These are phyloP conservation scores for Arxiozyma bovina DNA, from an alignment of 1,139 yeast genomes.

Conservation along the genomic window DNA sequence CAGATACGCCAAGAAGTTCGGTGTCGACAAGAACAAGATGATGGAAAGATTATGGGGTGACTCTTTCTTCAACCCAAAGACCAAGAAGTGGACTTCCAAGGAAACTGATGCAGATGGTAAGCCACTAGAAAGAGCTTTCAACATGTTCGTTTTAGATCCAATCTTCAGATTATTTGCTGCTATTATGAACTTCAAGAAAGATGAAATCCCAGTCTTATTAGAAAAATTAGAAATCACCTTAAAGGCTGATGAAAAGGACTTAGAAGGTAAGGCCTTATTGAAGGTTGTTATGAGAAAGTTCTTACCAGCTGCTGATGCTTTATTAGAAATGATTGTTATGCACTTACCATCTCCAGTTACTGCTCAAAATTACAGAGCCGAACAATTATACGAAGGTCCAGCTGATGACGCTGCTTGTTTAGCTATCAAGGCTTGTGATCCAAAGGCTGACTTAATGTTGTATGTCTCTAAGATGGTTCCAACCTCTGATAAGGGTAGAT, in stretches of 20 bases:
- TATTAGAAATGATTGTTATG: constrained; percentile 96
- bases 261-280: constrained; percentile 96
- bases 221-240: constrained; percentile 86
- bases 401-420: constrained; percentile 82
- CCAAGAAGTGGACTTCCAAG: constrained; percentile 98
- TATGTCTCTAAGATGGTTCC: constrained; percentile 99
- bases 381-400: constrained; percentile 99
- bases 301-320: constrained; percentile 99
- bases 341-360: constrained; percentile 99
- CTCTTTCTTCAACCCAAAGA: constrained; percentile 99
- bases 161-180: constrained; percentile 94
- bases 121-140: constrained; percentile 97
- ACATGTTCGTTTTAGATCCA: constrained; percentile 98
- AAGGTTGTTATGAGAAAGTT: constrained; percentile 99
- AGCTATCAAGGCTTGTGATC: constrained; percentile 98
- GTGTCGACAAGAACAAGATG: constrained; percentile 97
- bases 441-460: constrained; percentile 95
- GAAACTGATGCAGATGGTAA: constrained; percentile 94
- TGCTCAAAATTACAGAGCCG: constrained; percentile 99
- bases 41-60: constrained; percentile 99
- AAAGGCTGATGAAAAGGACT: constrained; percentile 91
- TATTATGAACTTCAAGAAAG: constrained; percentile 95
- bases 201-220: constrained; percentile 79
- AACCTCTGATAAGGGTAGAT: constrained; percentile 99
- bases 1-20: constrained; percentile 98